A percentile compares a stretch with the other conserved stretches of the same genome.
phyloP scores from a whole-genome alignment of 2,329 filamentous ascomycete genomes.

The Laburnicola sp. region DNA sequence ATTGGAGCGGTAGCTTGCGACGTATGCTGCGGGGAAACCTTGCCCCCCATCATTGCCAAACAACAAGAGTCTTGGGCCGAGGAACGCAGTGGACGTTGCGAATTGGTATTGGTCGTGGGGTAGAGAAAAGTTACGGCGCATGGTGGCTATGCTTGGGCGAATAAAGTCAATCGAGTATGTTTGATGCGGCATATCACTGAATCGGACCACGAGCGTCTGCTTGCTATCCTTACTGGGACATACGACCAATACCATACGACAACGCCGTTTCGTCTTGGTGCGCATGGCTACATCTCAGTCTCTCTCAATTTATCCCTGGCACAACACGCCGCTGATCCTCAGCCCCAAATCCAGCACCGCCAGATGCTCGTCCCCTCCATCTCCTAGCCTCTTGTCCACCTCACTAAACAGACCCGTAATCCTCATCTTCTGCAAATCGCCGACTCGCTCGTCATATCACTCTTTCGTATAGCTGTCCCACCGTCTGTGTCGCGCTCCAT shows the following conservation, averaged over 20 bases:
- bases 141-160: neutral
- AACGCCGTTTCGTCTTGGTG: neutral
- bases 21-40: slow-evolving; percentile 9
- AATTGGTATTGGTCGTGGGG: neutral
- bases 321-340: slow-evolving; percentile 75
- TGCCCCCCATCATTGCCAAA: slow-evolving; percentile 5
- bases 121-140: neutral
- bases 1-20: slow-evolving; percentile 5
- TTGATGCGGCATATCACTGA: too few relatives aligned
- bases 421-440: slow-evolving; percentile 84
- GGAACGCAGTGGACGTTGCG: neutral
- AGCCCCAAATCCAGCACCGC: slow-evolving; percentile 84
- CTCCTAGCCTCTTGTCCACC: slow-evolving; percentile 88
- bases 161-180: neutral
- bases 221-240: neutral
- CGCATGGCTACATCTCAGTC: neutral
- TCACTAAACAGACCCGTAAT: slow-evolving; percentile 91
- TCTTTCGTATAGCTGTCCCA: slow-evolving; percentile 81
- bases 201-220: too few relatives aligned
- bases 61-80: slow-evolving; percentile 1
- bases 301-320: slow-evolving; percentile 37
- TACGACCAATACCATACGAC: neutral
- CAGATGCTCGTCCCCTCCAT: slow-evolving; percentile 93
- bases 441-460: slow-evolving; percentile 83
- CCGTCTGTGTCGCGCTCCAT: slow-evolving; percentile 90